These are phyloP conservation scores for Aspergillus sp. DNA, from an alignment of 2,329 filamentous ascomycete species.

Conservation along the genomic window DNA sequence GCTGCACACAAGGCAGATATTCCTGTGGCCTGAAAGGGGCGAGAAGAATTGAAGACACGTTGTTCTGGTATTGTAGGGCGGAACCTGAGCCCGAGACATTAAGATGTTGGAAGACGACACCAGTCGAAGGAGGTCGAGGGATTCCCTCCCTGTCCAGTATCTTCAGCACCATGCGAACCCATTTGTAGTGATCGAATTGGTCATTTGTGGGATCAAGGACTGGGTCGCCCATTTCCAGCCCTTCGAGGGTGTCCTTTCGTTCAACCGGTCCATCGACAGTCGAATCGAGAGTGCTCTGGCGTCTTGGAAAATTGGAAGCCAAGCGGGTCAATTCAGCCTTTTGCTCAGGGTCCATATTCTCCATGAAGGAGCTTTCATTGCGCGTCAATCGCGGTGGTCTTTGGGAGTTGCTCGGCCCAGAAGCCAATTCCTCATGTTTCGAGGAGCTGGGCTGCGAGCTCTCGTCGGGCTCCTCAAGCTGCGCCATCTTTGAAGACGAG, in stretches of 20 bases:
- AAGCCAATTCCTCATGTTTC: conserved; percentile 14
- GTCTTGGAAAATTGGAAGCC: conserved; percentile 33
- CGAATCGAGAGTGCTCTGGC: conserved; percentile 19
- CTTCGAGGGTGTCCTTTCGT: conserved; percentile 38
- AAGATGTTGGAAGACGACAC: conserved; percentile 65
- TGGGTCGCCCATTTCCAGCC: conserved; percentile 48
- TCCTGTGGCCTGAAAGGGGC: conserved; percentile 61
- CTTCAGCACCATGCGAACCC: conserved; percentile 52
- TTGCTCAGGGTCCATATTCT: conserved; percentile 29
- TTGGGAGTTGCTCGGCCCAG: conserved; percentile 17
- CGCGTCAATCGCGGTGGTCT: conserved; percentile 16
- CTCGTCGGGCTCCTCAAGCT: conserved; percentile 4
- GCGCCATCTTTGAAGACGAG: conserved; percentile 13
- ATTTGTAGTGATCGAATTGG: conserved; percentile 58
- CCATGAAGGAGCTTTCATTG: conserved; percentile 26
- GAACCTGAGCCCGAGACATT: conserved; percentile 67
- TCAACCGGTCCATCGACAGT: conserved; percentile 24
- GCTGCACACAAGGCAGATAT: conserved; percentile 48
- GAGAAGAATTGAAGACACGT: conserved; percentile 61
- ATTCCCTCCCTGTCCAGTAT: conserved; percentile 59
- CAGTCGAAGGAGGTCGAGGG: conserved; percentile 53
- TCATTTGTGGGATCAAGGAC: conserved; percentile 55
- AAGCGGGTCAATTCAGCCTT: conserved; percentile 30
- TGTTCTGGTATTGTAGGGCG: conserved; percentile 69
- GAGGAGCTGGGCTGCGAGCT: conserved; percentile 18